Evolutionary conservation across 345 rosid genomes (phyloP).

Genomic region (Luvunga scandens): DNA sequence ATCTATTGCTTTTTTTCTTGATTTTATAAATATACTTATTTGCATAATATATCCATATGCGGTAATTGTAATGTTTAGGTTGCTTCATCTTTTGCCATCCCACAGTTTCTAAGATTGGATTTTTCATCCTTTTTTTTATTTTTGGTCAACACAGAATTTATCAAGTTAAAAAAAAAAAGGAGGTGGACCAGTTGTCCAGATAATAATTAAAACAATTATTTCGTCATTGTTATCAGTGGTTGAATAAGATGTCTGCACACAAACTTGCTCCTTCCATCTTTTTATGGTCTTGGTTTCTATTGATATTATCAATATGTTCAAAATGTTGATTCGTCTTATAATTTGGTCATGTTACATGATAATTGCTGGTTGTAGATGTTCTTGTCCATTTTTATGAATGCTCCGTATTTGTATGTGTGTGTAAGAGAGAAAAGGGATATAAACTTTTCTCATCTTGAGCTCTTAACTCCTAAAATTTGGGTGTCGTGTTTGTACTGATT

Average conservation of each 20-base stretch:
- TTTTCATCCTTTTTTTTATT: background rate
- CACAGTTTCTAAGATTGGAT: background rate
- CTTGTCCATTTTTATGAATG: background rate
- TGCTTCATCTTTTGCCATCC: background rate
- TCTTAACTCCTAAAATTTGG: background rate
- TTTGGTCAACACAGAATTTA: background rate
- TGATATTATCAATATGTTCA: background rate
- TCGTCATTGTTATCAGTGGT: background rate
- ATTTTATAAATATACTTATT: background rate
- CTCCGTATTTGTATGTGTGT: background rate
- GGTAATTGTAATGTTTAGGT: background rate
- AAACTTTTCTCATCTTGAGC: background rate
- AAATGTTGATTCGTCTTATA: background rate
- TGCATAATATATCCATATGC: background rate
- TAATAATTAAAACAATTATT: background rate
- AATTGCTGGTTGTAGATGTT: constrained; percentile 1
- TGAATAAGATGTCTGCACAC: background rate
- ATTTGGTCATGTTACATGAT: background rate
- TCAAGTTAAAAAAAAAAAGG: too few species aligned
- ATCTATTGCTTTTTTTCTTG: background rate
- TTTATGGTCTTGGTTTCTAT: background rate
- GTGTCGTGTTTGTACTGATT: background rate
- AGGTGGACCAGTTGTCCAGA: background rate
- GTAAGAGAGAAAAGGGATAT: background rate
- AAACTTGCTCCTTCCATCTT: background rate